These are phyloP conservation scores for Sparassis latifolia DNA, from an alignment of 1,284 basidiomycete genomes.

Conservation along the genomic window DNA sequence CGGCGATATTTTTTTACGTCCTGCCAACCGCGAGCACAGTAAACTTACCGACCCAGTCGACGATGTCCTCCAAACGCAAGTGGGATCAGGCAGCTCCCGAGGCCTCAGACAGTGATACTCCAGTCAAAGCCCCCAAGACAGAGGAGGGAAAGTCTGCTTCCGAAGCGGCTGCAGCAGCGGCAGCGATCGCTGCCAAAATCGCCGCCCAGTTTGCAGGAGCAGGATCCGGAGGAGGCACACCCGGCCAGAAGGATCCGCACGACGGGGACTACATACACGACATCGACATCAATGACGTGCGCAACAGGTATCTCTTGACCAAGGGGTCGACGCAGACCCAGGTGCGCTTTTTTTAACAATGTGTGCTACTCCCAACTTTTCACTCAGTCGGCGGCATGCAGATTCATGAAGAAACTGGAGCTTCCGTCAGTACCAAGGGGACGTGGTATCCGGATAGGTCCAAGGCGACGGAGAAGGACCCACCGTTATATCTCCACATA, in stretches of 20 bases:
- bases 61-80: slow-evolving; percentile 62
- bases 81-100: slow-evolving; percentile 64
- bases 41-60: background rate
- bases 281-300: slow-evolving; percentile 95
- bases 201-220: slow-evolving; percentile 73
- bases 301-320: slow-evolving; percentile 94
- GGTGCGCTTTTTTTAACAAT: slow-evolving; percentile 37
- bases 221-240: slow-evolving; percentile 28
- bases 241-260: slow-evolving; percentile 55
- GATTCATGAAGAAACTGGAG: slow-evolving; percentile 89
- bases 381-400: slow-evolving; percentile 24
- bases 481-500: slow-evolving; percentile 92
- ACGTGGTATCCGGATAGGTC: slow-evolving; percentile 90
- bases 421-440: slow-evolving; percentile 86
- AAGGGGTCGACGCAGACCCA: slow-evolving; percentile 90
- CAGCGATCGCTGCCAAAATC: slow-evolving; percentile 88
- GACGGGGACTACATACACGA: slow-evolving; percentile 86
- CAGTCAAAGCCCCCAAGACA: slow-evolving; percentile 40
- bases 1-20: too few relatives aligned
- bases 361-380: background rate
- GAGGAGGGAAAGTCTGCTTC: slow-evolving; percentile 63
- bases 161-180: slow-evolving; percentile 75
- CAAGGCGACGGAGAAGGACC: slow-evolving; percentile 88
- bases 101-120: slow-evolving; percentile 31
- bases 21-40: background rate